phyloP scores from a whole-genome alignment of 805 yeast species.

The Candida hungchunana region DNA sequence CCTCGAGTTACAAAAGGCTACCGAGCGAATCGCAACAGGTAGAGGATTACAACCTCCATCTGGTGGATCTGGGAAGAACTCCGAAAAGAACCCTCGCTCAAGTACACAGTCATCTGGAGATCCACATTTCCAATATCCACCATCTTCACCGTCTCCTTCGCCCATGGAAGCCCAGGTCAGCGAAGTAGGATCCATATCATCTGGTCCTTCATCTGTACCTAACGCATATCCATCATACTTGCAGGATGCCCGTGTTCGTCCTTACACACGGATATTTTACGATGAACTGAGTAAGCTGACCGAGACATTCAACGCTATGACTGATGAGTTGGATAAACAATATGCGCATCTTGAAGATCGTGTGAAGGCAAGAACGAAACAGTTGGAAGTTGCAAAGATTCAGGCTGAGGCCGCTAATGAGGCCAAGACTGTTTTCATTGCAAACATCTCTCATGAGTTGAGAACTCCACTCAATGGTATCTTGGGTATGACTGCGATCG shows the following conservation, averaged over 20 bases:
- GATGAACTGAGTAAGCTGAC: conserved; percentile 89
- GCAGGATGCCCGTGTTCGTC: conserved; percentile 40
- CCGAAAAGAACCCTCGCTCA: conserved; percentile 7
- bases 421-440: conserved; percentile 90
- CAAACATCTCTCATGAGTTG: conserved; percentile 89
- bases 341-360: conserved; percentile 84
- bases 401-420: conserved; percentile 95
- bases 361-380: conserved; percentile 80
- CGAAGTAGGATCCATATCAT: conserved; percentile 17
- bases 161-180: conserved; percentile 2
- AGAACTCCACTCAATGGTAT: conserved; percentile 96
- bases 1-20: conserved; percentile 71
- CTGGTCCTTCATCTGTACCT: conserved; percentile 3
- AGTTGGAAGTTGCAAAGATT: conserved; percentile 80
- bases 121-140: conserved; percentile 7
- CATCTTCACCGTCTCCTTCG: conserved; percentile 2
- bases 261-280: conserved; percentile 47
- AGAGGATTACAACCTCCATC: conserved; percentile 32
- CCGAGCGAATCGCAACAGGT: conserved; percentile 51
- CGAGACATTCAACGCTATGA: conserved; percentile 87
- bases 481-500: conserved; percentile 90
- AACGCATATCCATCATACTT: conserved; percentile 30
- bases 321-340: conserved; percentile 80
- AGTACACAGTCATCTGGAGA: conserved; percentile 6
- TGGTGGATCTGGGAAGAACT: conserved; percentile 7